Conservation (phyloP, 345 rosid species). For the Diplotaxis tenuifolia region DNA sequence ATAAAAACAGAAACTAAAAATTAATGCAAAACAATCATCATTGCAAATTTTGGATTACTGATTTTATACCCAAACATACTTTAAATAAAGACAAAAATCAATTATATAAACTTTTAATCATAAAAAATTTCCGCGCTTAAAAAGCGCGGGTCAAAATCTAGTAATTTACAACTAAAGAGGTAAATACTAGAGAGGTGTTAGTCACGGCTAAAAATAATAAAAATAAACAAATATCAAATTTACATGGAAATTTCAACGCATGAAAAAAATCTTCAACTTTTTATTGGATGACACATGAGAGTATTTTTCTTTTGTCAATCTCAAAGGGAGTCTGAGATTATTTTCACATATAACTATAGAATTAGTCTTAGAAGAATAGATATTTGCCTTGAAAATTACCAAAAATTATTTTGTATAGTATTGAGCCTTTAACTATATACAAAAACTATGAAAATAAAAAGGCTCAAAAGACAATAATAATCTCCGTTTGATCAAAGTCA, state of each 20-base stretch:
- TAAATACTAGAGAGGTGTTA: too few relatives aligned
- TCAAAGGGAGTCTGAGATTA: background rate
- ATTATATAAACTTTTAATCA: too few relatives aligned
- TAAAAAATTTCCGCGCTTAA: too few relatives aligned
- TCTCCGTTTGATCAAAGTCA: background rate
- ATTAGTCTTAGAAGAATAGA: background rate
- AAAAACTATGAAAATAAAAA: conserved; percentile 12
- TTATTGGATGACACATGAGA: background rate
- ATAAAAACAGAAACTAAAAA: too few relatives aligned
- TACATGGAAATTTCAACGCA: background rate
- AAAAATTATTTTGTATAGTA: background rate
- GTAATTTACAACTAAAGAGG: too few relatives aligned
- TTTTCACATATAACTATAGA: background rate
- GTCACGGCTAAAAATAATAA: too few relatives aligned
- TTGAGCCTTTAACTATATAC: conserved; percentile 6
- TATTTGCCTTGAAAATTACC: background rate
- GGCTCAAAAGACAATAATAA: background rate
- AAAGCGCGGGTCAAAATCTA: too few relatives aligned
- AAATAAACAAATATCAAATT: background rate
- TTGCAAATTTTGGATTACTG: too few relatives aligned
- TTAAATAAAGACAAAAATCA: too few relatives aligned
- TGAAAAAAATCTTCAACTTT: background rate
- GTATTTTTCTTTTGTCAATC: background rate
- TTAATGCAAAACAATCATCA: too few relatives aligned
- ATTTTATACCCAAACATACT: too few relatives aligned